Conservation (phyloP, 2,329 filamentous ascomycete species). For the Helicocarpus griseus region DNA sequence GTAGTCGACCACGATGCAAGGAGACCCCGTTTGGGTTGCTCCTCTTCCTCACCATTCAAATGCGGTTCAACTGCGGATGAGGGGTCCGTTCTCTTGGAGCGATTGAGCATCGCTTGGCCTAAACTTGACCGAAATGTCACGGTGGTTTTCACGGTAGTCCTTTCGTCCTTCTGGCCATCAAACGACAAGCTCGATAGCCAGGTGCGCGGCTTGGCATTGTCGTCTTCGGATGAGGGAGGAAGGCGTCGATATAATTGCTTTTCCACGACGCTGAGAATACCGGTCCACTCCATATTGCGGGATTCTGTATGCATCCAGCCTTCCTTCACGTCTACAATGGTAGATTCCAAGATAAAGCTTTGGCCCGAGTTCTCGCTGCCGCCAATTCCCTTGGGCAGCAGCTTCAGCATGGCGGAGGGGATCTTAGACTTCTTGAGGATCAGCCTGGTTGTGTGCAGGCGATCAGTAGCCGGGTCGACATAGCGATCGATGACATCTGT, state of each 20-base stretch:
- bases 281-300: slow-evolving; percentile 57
- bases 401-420: slow-evolving; percentile 50
- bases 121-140: slow-evolving; percentile 54
- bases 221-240: slow-evolving; percentile 13
- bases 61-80: slow-evolving; percentile 25
- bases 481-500: slow-evolving; percentile 57
- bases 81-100: slow-evolving; percentile 30
- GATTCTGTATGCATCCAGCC: slow-evolving; percentile 59
- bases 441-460: slow-evolving; percentile 51
- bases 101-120: slow-evolving; percentile 44
- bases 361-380: slow-evolving; percentile 50
- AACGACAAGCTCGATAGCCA: slow-evolving; percentile 20
- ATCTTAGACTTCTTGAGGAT: slow-evolving; percentile 56
- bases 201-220: slow-evolving; percentile 5
- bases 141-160: slow-evolving; percentile 49
- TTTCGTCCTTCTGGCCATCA: slow-evolving; percentile 31
- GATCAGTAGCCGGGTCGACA: slow-evolving; percentile 50
- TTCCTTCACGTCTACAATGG: slow-evolving; percentile 50
- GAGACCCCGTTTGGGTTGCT: slow-evolving; percentile 45
- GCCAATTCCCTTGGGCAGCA: slow-evolving; percentile 50
- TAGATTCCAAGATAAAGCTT: slow-evolving; percentile 54
- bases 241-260: slow-evolving; percentile 48
- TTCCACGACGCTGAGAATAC: slow-evolving; percentile 54
- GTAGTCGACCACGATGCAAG: slow-evolving; percentile 51
- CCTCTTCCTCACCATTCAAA: slow-evolving; percentile 41